Percentiles rank a stretch among this genome's conserved stretches.
phyloP scores from a whole-genome alignment of 805 yeast genomes.

The Wickerhamomyces ciferrii region DNA sequence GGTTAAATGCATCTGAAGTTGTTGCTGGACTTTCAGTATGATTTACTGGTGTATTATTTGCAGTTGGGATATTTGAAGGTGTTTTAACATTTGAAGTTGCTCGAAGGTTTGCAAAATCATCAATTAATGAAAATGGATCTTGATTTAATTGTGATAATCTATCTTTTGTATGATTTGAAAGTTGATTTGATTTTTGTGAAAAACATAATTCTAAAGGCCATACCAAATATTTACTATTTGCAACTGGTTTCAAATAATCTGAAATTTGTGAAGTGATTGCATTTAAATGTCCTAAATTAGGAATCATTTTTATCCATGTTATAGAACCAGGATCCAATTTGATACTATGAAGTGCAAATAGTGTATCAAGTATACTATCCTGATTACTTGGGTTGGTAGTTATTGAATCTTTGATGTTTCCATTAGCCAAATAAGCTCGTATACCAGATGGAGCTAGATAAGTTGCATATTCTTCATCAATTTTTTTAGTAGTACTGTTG shows the following conservation, averaged over 20 bases:
- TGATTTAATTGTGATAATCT: constrained; percentile 4
- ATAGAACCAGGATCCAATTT: constrained; percentile 9
- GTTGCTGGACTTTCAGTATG: constrained; percentile 2
- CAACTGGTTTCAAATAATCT: constrained; percentile 44
- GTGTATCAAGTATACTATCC: constrained; percentile 28
- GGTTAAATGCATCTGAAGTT: not conserved
- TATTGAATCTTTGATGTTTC: constrained; percentile 28
- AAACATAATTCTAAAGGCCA: constrained; percentile 74
- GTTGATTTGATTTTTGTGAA: constrained; percentile 35
- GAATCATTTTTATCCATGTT: constrained; percentile 64
- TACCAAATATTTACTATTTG: constrained; percentile 48
- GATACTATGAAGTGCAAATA: constrained; percentile 30
- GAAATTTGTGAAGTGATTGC: constrained; percentile 63
- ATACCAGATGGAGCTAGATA: constrained; percentile 55
- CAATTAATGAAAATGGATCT: constrained; percentile 31
- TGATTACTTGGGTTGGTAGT: constrained; percentile 38
- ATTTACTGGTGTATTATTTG: constrained; percentile 20
- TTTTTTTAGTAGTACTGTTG: constrained; percentile 7
- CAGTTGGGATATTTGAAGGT: constrained; percentile 23
- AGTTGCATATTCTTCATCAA: constrained; percentile 30
- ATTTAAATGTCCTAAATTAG: constrained; percentile 62
- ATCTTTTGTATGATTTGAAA: not conserved
- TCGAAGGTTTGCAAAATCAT: constrained; percentile 32
- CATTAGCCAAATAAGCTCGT: constrained; percentile 36
- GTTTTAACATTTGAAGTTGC: constrained; percentile 33